A percentile compares a stretch with the other conserved stretches of the same genome.
Evolutionary conservation across 306 rosid species (phyloP).

Genomic region (Inga leiocalycina): DNA sequence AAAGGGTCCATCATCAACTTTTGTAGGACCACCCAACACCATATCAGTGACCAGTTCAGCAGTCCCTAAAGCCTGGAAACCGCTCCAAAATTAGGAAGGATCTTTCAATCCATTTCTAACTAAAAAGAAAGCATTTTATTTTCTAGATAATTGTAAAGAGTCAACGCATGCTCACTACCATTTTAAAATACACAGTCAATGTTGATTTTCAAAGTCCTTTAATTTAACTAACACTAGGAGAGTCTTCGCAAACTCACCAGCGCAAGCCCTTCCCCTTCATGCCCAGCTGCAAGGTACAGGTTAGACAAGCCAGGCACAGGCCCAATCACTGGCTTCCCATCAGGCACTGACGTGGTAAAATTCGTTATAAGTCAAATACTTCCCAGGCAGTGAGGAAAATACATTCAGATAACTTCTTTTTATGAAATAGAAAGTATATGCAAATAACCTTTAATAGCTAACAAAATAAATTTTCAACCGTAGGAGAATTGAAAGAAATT

Average conservation of each 20-base stretch:
- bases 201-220: background rate
- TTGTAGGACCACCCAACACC: constrained; percentile 65
- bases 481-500: constrained; percentile 27
- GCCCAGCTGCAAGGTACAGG: constrained; percentile 90
- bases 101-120: background rate
- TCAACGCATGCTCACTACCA: constrained; percentile 1
- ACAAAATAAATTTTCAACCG: constrained; percentile 14
- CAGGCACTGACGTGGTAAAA: constrained; percentile 64
- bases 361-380: constrained; percentile 27
- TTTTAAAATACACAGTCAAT: background rate
- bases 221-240: constrained; percentile 9
- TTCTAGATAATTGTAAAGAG: constrained; percentile 8
- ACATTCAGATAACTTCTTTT: background rate
- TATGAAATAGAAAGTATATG: background rate
- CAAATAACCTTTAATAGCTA: constrained; percentile 14
- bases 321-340: constrained; percentile 90
- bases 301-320: constrained; percentile 78
- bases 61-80: constrained; percentile 83
- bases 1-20: constrained; percentile 55
- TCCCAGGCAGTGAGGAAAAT: background rate
- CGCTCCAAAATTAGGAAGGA: constrained; percentile 27
- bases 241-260: constrained; percentile 56
- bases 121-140: constrained; percentile 12
- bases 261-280: constrained; percentile 89
- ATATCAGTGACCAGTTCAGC: constrained; percentile 77